phyloP scores from a whole-genome alignment of 78 protist genomes.

The Dictyostelium brefeldianum region DNA sequence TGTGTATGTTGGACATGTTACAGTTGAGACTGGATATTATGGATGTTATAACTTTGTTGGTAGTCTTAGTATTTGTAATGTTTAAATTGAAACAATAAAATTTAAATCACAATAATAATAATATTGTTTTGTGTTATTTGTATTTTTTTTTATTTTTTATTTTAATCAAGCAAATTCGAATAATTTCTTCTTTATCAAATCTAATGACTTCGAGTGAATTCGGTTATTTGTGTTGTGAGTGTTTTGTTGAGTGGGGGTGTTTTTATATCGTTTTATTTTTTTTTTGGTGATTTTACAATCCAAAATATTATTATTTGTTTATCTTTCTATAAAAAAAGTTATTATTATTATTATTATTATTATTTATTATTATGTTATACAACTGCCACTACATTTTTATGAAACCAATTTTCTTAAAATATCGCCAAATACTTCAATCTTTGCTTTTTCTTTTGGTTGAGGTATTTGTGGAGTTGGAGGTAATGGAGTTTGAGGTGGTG shows the following conservation, averaged over 20 bases:
- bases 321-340: background rate
- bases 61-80: too few relatives aligned
- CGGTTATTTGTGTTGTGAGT: too few relatives aligned
- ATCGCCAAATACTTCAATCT: slow-evolving; percentile 59
- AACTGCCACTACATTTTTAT: background rate
- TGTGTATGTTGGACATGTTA: too few relatives aligned
- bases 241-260: too few relatives aligned
- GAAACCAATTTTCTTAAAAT: slow-evolving; percentile 66
- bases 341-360: background rate
- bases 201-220: background rate
- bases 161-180: too few relatives aligned
- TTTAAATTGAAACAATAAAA: too few relatives aligned
- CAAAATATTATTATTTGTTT: background rate
- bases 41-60: too few relatives aligned
- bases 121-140: too few relatives aligned
- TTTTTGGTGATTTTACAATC: background rate
- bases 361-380: background rate
- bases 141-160: too few relatives aligned
- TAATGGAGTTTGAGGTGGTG: slow-evolving; percentile 79
- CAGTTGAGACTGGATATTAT: too few relatives aligned
- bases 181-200: background rate
- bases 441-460: slow-evolving; percentile 62
- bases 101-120: too few relatives aligned
- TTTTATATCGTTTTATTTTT: background rate
- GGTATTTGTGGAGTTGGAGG: slow-evolving; percentile 59